Evolutionary conservation across 495 filamentous ascomycete genomes (phyloP).

Genomic region (Hypoxylon fragiforme): DNA sequence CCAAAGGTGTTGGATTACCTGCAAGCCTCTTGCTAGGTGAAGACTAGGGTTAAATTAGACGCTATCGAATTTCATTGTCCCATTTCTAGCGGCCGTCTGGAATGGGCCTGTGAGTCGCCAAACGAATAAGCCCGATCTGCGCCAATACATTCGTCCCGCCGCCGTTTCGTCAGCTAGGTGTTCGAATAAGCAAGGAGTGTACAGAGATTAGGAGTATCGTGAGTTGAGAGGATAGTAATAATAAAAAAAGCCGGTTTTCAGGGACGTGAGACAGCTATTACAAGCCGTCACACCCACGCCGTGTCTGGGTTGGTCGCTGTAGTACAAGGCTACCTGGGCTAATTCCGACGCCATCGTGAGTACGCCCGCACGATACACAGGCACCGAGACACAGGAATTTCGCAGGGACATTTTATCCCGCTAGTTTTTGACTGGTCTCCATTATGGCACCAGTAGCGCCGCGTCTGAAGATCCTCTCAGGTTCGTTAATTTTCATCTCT

Average conservation of each 20-base stretch:
- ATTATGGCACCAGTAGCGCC: conserved; percentile 56
- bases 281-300: conserved; percentile 37
- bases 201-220: conserved; percentile 16
- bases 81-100: conserved; percentile 33
- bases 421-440: conserved; percentile 48
- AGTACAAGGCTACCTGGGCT: conserved; percentile 37
- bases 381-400: conserved; percentile 29
- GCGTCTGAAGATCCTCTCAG: conserved; percentile 58
- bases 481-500: conserved; percentile 45
- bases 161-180: conserved; percentile 27
- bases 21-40: conserved; percentile 11
- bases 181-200: conserved; percentile 31
- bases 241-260: conserved; percentile 26
- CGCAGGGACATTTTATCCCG: conserved; percentile 35
- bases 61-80: conserved; percentile 33
- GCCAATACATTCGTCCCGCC: conserved; percentile 29
- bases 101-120: conserved; percentile 33
- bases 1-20: conserved; percentile 9
- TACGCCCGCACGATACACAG: conserved; percentile 33
- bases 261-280: conserved; percentile 34
- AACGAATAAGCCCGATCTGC: conserved; percentile 37
- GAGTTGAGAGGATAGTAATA: conserved; percentile 6
- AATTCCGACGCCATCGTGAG: conserved; percentile 38
- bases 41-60: conserved; percentile 36
- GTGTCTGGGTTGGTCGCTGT: conserved; percentile 34